Base-by-base conservation (phyloP, 164 flowering plant genomes). In the Nymphaea thermarum region DNA sequence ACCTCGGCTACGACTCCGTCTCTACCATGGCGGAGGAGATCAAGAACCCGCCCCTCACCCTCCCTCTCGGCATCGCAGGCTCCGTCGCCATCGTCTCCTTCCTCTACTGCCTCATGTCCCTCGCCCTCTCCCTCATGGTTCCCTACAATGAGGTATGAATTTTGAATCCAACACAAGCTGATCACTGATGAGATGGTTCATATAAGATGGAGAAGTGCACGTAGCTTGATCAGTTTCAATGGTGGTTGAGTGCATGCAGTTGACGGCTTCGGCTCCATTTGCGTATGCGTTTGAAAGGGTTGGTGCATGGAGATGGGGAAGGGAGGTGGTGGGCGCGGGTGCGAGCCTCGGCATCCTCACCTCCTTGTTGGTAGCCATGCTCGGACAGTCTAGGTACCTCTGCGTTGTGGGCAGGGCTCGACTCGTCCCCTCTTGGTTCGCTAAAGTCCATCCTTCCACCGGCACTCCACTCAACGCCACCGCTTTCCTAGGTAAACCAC, bases 401-500 rank as follows among this genome's bases (percentile, higher is more conserved):
- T 92, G 98, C 72, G 98, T 89, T 55, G 83, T 91, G 14, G 98
- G 87, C 44, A 77, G 98, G 78, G 82, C 94, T 16, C 71, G 86
- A 69, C 81, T 92, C 0, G 90, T 89, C 55, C 98, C 98, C 0
- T 75, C 67, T 7, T 92, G 98, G 94, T 81, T 89, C 36, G 90
- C 96, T 62, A 85, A 80, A 77, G 96, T 92, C 44, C 89, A 92
- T 78, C 91, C 93, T 76, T 78, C 85, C n/a, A 87, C 93, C 4
- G 88, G 87, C 70, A 91, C 98, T 55, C 98, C 98, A 12, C 66
- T 87, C 70, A 89, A 91, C 75, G 95, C 98, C 70, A 82, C 98
- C 12, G 77, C 83, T 70, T 84, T 86, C 76, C 75, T 91, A 57
- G 98, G 98, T 91, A 76, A 69, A 0, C 43, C n/a, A 5, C 62